Base-by-base conservation (phyloP, 345 rosid genomes). In the Bretschneidera sinensis region DNA sequence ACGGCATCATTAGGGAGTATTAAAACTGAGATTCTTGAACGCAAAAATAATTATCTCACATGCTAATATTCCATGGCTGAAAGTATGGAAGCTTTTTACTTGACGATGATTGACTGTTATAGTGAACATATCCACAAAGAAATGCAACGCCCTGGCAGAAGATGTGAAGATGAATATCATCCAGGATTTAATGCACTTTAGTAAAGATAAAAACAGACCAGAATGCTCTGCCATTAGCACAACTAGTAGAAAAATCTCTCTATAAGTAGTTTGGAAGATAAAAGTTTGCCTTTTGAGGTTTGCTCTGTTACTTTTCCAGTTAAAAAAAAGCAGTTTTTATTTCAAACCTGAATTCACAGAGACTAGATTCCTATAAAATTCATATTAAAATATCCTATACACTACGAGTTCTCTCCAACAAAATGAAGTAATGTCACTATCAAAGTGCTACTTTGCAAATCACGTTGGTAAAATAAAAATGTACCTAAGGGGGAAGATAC, bases 61-160 rank as follows among this genome's bases (percentile, higher is more conserved):
- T 83, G 96, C 70, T 95, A 80, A 95, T 78, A 85, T 79, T 94
- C 99, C 97, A 94, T 16, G 96, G 92, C 77, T 82, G 96, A 74
- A 91, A 77, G 70, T 56, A 65, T 15, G 96, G 91, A 21, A 65
- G 56, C 63, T 68, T 80, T 74, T 80, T 86, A 79, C 85, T 80
- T 21, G 89, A 72, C 24, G 83, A 79, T 17, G 91, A 81, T 57
- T 82, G 96, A 48, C 64, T 70, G 59, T 54, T 61, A 64, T 91
- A 88, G 74, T 95, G 97, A 69, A 82, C 61, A 77, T 79, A 91
- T 69, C 99, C 99, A 73, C 97, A 95, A 68, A 91, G 58, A 58
- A 95, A 88, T 24, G 95, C 95, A 71, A 91, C 88, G 49, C 73
- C 78, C 99, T 95, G 86, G 67, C 34, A 72, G 60, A 64, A 21